A percentile compares a stretch with the other conserved stretches of the same genome.
Evolutionary conservation across 495 filamentous ascomycete genomes (phyloP).

Genomic region (Neurospora sp.): DNA sequence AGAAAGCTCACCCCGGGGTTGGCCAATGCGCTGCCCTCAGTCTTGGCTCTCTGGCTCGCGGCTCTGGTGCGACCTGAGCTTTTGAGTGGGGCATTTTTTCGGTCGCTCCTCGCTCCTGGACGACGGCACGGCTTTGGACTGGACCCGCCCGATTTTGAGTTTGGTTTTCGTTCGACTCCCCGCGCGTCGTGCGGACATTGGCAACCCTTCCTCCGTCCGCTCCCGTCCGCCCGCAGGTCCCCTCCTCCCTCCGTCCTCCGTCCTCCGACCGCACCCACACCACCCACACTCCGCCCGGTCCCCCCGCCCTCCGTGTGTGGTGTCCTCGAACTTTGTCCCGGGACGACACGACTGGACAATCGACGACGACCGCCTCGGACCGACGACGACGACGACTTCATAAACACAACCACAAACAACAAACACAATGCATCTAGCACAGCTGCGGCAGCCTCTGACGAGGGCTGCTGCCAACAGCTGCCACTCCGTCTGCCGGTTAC

Average conservation of each 20-base stretch:
- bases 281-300: not conserved
- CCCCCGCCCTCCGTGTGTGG: not conserved
- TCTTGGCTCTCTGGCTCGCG: not conserved
- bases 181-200: not conserved
- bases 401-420: not conserved
- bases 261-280: not conserved
- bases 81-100: not conserved
- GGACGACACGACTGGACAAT: not conserved
- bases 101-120: not conserved
- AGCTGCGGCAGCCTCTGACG: conserved; percentile 42
- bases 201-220: not conserved
- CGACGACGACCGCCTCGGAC: not conserved
- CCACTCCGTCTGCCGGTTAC: conserved; percentile 6
- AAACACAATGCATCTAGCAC: conserved; percentile 38
- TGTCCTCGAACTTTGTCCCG: not conserved
- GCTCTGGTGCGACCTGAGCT: not conserved
- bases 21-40: not conserved
- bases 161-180: not conserved
- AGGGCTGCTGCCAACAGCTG: conserved; percentile 33
- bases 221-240: not conserved
- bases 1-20: not conserved
- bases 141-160: not conserved
- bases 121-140: not conserved
- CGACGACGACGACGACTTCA: not conserved
- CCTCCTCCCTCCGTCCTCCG: not conserved